Conservation (phyloP, 2,329 filamentous ascomycete species). For the Cucurbitaria berberidis region DNA sequence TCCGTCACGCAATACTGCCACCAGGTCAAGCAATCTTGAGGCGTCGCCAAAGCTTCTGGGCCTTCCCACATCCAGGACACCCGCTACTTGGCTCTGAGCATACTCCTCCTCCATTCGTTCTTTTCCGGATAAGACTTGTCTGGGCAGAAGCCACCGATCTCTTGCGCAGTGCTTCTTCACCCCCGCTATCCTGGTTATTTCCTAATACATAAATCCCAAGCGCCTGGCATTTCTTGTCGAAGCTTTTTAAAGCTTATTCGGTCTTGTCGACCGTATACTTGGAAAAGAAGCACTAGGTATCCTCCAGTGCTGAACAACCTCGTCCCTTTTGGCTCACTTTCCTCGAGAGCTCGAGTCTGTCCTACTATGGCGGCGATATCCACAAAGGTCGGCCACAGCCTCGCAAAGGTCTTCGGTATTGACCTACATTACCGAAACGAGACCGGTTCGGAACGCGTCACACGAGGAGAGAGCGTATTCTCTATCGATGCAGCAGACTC, state of each 20-base stretch:
- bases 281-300: constrained; percentile 19
- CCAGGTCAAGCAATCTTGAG: constrained; percentile 32
- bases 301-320: constrained; percentile 13
- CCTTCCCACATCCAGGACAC: constrained; percentile 17
- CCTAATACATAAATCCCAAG: constrained; percentile 37
- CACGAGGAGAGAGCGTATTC: constrained; percentile 78
- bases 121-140: neutral
- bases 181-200: constrained; percentile 11
- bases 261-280: constrained; percentile 24
- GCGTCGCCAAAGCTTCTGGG: constrained; percentile 22
- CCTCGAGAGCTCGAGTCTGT: neutral
- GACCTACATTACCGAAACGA: constrained; percentile 74
- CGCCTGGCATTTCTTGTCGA: constrained; percentile 30
- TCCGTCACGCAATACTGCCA: constrained; percentile 35
- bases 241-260: constrained; percentile 34
- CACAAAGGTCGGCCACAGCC: constrained; percentile 69
- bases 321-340: constrained; percentile 3
- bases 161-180: constrained; percentile 15
- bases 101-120: constrained; percentile 2
- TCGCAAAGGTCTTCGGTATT: constrained; percentile 84
- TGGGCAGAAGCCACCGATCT: constrained; percentile 11
- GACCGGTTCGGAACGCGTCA: constrained; percentile 65
- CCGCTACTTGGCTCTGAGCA: neutral
- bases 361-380: constrained; percentile 36
- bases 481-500: constrained; percentile 74